These are phyloP conservation scores for Naganishia randhawae DNA, from an alignment of 768 basidiomycete species.

Conservation along the genomic window DNA sequence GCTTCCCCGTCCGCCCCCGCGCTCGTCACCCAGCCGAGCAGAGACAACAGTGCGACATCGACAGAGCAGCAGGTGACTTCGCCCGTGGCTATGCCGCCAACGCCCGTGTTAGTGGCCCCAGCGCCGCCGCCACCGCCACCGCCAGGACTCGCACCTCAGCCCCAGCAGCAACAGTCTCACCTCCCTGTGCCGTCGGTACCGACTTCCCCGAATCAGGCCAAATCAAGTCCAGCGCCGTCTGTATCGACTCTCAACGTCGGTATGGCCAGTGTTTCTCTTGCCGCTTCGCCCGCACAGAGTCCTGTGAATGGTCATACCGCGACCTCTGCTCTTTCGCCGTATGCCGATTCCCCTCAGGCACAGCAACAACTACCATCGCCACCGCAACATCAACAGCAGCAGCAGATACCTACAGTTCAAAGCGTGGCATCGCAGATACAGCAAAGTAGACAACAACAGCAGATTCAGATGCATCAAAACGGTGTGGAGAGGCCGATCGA, in stretches of 20 bases:
- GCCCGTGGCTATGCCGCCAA: conserved; percentile 11
- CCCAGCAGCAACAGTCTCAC: conserved; percentile 22
- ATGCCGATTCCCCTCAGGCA: conserved; percentile 34
- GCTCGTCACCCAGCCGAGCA: neutral
- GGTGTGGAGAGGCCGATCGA: neutral
- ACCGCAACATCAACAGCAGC: conserved; percentile 56
- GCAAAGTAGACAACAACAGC: conserved; percentile 29
- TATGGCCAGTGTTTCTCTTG: conserved; percentile 19
- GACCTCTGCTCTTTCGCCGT: conserved; percentile 56
- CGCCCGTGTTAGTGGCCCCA: conserved; percentile 19
- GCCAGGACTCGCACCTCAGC: conserved; percentile 3
- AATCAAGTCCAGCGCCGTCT: conserved; percentile 4
- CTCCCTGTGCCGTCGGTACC: conserved; percentile 13
- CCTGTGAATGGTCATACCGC: conserved; percentile 51
- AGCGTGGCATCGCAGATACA: conserved; percentile 17
- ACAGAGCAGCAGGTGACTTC: neutral
- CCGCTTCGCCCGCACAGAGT: conserved; percentile 15
- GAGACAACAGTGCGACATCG: neutral
- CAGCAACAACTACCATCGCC: conserved; percentile 22
- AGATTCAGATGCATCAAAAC: conserved; percentile 18
- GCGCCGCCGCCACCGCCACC: conserved; percentile 26
- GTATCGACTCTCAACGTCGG: conserved; percentile 17
- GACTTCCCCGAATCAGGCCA: neutral
- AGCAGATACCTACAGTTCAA: conserved; percentile 20
- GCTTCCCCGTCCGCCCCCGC: conserved; percentile 29